These are phyloP conservation scores for Tylopilus rubrobrunneus DNA, from an alignment of 768 basidiomycete genomes.

Conservation along the genomic window DNA sequence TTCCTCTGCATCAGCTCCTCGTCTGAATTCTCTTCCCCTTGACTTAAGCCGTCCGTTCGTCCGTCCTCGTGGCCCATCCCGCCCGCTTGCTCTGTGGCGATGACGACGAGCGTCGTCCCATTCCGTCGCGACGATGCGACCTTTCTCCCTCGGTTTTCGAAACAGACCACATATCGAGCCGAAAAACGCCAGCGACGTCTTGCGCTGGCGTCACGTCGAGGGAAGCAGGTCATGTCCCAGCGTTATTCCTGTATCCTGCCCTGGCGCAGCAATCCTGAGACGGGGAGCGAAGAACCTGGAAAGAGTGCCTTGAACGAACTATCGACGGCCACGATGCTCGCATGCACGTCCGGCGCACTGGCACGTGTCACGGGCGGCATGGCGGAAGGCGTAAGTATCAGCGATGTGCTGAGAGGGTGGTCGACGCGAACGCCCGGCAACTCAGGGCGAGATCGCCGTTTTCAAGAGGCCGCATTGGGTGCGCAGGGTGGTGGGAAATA, in stretches of 20 bases:
- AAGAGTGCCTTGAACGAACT: neutral
- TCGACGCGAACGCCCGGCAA: constrained; percentile 9
- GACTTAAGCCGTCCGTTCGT: constrained; percentile 16
- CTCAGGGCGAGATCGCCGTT: neutral
- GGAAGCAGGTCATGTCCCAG: neutral
- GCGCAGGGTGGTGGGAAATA: constrained; percentile 22
- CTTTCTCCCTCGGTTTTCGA: constrained; percentile 18
- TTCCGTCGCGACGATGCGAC: neutral
- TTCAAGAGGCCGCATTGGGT: neutral
- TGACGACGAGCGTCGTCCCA: constrained; percentile 12
- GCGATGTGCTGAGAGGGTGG: constrained; percentile 25
- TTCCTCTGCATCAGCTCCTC: constrained; percentile 6
- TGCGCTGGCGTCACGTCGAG: constrained; percentile 17
- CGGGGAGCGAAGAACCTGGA: neutral
- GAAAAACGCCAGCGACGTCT: constrained; percentile 21
- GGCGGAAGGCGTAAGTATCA: constrained; percentile 1
- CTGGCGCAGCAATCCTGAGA: neutral
- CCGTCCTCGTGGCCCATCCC: constrained; percentile 30
- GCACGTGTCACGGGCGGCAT: neutral
- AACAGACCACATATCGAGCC: constrained; percentile 28
- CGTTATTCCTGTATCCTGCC: too few relatives aligned
- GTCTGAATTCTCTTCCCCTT: constrained; percentile 14
- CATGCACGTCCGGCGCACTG: constrained; percentile 4
- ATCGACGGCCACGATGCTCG: neutral
- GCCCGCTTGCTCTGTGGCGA: neutral